Base-by-base conservation (phyloP, 2,329 filamentous ascomycete genomes). In the Teratosphaeria epicoccoides region DNA sequence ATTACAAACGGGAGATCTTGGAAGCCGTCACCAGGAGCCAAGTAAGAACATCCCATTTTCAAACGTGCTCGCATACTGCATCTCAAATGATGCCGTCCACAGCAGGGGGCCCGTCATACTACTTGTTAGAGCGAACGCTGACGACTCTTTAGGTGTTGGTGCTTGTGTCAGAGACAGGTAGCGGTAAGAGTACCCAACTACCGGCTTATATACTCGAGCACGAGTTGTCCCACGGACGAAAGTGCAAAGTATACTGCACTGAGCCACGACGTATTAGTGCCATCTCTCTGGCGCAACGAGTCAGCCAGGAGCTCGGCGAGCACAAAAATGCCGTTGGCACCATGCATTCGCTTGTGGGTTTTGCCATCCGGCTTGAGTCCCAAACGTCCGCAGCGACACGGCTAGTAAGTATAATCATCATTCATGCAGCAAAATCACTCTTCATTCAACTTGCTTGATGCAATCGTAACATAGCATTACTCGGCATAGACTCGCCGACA, bases 131-230 rank as follows among this genome's bases (percentile, higher is more conserved):
- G 4, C 2, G 3, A 40, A n/a, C 4, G 9, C 33, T 40, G 33
- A 40, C 33, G 14, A 17, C 9, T 29, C 28, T 40, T 14, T 40
- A 40, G 33, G 33, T 40, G n/a, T 14, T 40, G 1, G 33, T 98
- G 54, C 81, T 98, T 25, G 97, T 91, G 66, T 93, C 93, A 66
- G 93, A 98, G 71, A 98, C 93, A 2, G 93, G 93, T 59, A 96
- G 86, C 66, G 93, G 93, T 57, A 98, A 98, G 74, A 96, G 89
- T 68, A 98, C 93, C 0, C 93, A 98, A 63, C 85, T 96, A n/a
- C 93, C 93, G 4, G 84, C 90, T 0, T 97, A 94, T 65, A 80
- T 98, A 50, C 75, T 98, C 6, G 93, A 98, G 67, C 82, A 95
- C 62, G 85, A 96, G 63, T 78, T 98, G 47, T 80, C 82, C 2